Evolutionary conservation across 352 stramenopile genomes (phyloP).

Genomic region (Aphanomyces euteiches): DNA sequence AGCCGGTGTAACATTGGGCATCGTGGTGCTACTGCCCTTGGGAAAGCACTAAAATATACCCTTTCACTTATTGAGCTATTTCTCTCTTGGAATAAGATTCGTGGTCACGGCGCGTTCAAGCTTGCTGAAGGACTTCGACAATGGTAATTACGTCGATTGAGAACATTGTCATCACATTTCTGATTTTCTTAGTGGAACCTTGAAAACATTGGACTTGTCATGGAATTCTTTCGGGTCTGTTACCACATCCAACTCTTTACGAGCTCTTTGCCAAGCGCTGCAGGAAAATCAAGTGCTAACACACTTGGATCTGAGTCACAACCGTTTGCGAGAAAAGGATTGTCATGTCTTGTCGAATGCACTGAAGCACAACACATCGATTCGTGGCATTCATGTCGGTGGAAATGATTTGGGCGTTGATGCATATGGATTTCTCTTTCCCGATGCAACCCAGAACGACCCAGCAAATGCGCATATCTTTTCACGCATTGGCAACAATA

Average conservation of each 20-base stretch:
- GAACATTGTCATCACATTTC: neutral
- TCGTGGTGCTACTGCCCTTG: conserved; percentile 15
- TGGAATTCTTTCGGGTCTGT: conserved; percentile 28
- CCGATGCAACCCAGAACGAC: conserved; percentile 24
- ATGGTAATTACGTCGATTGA: neutral
- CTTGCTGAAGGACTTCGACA: conserved; percentile 17
- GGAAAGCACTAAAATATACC: conserved; percentile 21
- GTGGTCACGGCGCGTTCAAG: conserved; percentile 10
- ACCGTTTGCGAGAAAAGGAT: conserved; percentile 16
- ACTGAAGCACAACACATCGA: neutral
- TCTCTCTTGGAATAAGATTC: conserved; percentile 29
- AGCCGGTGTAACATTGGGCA: conserved; percentile 31
- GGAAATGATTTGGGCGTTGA: conserved; percentile 27
- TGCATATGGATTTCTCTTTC: conserved; percentile 25
- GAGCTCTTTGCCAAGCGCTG: conserved; percentile 1
- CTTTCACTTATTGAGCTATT: conserved; percentile 9
- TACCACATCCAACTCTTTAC: conserved; percentile 4
- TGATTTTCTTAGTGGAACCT: neutral
- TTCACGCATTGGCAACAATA: conserved; percentile 6
- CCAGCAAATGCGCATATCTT: conserved; percentile 21
- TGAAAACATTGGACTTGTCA: conserved; percentile 26
- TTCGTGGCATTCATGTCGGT: conserved; percentile 22
- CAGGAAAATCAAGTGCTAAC: conserved; percentile 16
- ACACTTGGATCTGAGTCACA: conserved; percentile 30
- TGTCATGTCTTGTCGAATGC: neutral